Evolutionary conservation across 148 eudicot genomes (phyloP), one percentile per base, ranked within the genome.

Genomic region (Simmondsia chinensis): DNA sequence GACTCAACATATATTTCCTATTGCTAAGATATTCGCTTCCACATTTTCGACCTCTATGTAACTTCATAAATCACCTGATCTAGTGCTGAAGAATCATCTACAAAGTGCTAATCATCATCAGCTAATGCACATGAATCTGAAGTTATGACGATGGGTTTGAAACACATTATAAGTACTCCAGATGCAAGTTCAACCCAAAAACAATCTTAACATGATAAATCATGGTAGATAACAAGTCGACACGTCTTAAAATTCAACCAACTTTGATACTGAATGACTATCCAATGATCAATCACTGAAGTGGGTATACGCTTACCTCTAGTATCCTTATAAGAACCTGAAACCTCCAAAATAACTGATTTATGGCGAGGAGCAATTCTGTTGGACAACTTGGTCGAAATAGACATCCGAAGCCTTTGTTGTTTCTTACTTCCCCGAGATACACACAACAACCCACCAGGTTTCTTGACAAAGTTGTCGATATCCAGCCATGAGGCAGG

Each of bases 301-400:
- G 11, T 19, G 13, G 26, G 12, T 33, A 26, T 6, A 9, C 13
- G 54, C 30, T 43, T 69, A 88, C 96, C 96, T 60, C 50, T 53
- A 37, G 52, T 41, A 14, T 70, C 68, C 31, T 70, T 68, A 52
- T 63, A 56, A 44, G 72, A 76, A 65, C 73, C 60, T 2, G 82
- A 70, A 53, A 69, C 69, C 60, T 73, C 60, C 38, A 65, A 21
- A 34, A 33, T 4, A 16, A 62, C 18, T 10, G 53, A 48, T 50
- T 65, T 55, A 39, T 14, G 62, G 43, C 19, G 35, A 43, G n/a
- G 33, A 28, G 47, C 22, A 52, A 37, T 58, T 45, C 42, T 69
- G 23, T 32, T 56, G 29, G 68, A 56, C 26, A 54, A 51, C 63
- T 50, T 60, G 45, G 46, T 41, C 39, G 57, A 48, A 29, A 57